phyloP scores from a whole-genome alignment of 768 basidiomycete species.

The Russula griseocarnosa region DNA sequence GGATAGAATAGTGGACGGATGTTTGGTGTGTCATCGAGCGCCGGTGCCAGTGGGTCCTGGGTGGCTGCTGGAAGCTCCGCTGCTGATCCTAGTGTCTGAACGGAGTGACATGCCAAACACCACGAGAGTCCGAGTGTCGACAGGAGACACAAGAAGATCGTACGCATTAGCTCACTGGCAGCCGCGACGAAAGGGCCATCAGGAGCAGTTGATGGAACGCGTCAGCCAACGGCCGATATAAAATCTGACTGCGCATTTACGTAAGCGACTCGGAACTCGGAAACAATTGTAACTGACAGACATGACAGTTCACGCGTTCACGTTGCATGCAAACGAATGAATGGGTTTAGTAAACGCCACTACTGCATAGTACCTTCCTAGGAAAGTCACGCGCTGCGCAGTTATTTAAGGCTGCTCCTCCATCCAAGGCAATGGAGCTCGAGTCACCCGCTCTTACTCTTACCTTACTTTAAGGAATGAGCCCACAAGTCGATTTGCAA shows the following conservation, averaged over 20 bases:
- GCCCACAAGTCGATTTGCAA: slow-evolving; percentile 50
- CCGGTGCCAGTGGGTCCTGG: background rate
- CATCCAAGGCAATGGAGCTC: background rate
- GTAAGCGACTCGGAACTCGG: too few relatives aligned
- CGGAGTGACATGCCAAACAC: background rate
- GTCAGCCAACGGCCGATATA: background rate
- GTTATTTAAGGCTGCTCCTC: too few relatives aligned
- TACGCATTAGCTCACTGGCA: slow-evolving; percentile 7
- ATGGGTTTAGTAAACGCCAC: too few relatives aligned
- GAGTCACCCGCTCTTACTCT: too few relatives aligned
- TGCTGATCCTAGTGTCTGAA: background rate
- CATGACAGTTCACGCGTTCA: too few relatives aligned
- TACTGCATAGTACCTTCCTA: too few relatives aligned
- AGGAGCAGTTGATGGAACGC: background rate
- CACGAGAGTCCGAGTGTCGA: background rate
- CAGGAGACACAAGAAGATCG: background rate
- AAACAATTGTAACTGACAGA: too few relatives aligned
- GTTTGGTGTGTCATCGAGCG: background rate
- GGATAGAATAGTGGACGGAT: slow-evolving; percentile 9
- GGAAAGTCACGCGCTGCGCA: too few relatives aligned
- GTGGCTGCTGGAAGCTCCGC: background rate
- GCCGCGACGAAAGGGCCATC: background rate
- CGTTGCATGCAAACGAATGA: too few relatives aligned
- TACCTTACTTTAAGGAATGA: slow-evolving; percentile 17
- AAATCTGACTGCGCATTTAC: background rate